Evolutionary conservation across 2,329 filamentous ascomycete species (phyloP).

Genomic region (Phyllosticta paracitricarpa): DNA sequence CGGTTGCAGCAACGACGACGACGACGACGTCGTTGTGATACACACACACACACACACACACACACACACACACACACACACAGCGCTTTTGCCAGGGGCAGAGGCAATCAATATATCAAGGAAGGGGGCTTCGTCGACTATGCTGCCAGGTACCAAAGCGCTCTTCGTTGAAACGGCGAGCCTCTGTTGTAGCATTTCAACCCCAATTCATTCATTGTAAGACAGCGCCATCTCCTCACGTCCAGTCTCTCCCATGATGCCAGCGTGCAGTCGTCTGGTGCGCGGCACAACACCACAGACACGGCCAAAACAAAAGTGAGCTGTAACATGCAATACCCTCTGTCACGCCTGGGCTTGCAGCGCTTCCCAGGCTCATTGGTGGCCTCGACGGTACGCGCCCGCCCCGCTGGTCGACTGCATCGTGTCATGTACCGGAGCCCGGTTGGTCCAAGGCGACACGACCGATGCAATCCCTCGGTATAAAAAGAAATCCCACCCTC

Average conservation of each 20-base stretch:
- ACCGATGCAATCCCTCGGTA: conserved; percentile 3
- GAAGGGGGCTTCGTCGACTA: conserved; percentile 22
- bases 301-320: conserved; percentile 3
- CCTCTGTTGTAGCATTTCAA: conserved; percentile 23
- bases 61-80: conserved; percentile 11
- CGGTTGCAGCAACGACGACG: conserved; percentile 24
- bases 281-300: neutral
- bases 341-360: conserved; percentile 7
- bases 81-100: conserved; percentile 25
- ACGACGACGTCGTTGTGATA: conserved; percentile 30
- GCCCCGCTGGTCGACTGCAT: conserved; percentile 6
- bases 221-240: conserved; percentile 14
- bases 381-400: conserved; percentile 2
- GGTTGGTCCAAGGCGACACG: conserved; percentile 1
- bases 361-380: conserved; percentile 1
- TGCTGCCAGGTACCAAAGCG: conserved; percentile 31
- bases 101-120: conserved; percentile 31
- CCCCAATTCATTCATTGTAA: conserved; percentile 14
- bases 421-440: conserved; percentile 8
- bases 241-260: neutral
- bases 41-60: conserved; percentile 10
- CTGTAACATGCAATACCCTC: conserved; percentile 6
- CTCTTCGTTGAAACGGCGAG: conserved; percentile 29
- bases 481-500: neutral
- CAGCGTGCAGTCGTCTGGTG: neutral